A percentile compares a stretch with the other conserved stretches of the same genome.
Evolutionary conservation across 768 basidiomycete genomes (phyloP).

Genomic region (Pisolithus albus): DNA sequence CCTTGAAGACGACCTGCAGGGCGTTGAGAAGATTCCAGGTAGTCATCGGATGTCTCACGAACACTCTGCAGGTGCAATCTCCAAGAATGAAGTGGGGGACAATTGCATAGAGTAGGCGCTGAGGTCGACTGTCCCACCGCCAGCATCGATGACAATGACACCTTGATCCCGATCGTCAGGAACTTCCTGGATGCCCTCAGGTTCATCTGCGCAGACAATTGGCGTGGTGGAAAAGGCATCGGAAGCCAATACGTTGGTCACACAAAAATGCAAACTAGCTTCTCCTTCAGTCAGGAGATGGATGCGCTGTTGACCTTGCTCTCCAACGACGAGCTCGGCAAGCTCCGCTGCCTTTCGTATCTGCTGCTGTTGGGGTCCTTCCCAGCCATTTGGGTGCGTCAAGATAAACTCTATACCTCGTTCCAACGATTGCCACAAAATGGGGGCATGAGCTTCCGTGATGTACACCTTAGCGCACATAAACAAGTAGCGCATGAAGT

Average conservation of each 20-base stretch:
- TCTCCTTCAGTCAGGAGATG: constrained; percentile 58
- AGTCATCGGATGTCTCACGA: constrained; percentile 1
- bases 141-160: constrained; percentile 44
- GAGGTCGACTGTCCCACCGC: constrained; percentile 36
- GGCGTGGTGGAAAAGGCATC: constrained; percentile 15
- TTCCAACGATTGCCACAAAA: constrained; percentile 39
- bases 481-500: constrained; percentile 40
- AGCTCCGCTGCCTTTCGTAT: constrained; percentile 47
- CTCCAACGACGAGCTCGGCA: constrained; percentile 42
- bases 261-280: constrained; percentile 51
- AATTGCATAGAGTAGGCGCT: constrained; percentile 35
- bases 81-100: constrained; percentile 32
- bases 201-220: constrained; percentile 12
- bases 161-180: constrained; percentile 22
- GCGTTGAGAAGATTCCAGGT: neutral
- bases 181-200: constrained; percentile 9
- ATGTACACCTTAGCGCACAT: constrained; percentile 39
- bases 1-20: constrained; percentile 33
- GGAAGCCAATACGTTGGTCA: constrained; percentile 36
- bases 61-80: constrained; percentile 31
- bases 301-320: constrained; percentile 33
- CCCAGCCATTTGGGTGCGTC: constrained; percentile 61
- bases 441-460: constrained; percentile 31
- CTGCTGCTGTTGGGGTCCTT: constrained; percentile 46
- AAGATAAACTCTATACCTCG: constrained; percentile 42